Base-by-base conservation (phyloP, 352 stramenopile genomes). In the Pythium pyrilobum region DNA sequence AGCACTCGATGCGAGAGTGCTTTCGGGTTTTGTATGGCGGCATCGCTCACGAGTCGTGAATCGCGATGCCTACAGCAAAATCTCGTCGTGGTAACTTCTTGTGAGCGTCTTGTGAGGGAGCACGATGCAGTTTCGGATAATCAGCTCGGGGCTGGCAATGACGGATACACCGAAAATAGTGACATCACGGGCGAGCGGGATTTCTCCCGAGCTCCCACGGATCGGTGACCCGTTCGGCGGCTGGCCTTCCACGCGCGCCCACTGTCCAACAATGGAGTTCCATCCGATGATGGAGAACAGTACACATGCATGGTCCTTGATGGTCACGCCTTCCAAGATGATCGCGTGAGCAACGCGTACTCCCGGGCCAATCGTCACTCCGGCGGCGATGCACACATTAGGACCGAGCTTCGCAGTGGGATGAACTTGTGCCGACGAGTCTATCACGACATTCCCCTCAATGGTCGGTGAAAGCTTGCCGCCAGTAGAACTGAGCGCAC, bases 121-220 rank as follows among this genome's bases (percentile, higher is more conserved):
- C 25, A 95, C 85, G 56, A 95, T 87, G 44, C 85, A 95, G 64
- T 95, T 95, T 50, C 85, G 85, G 52, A 95, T 91, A 65, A 94
- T 91, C 24, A 95, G 60, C 63, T 95, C 85, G 0, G 85, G 84
- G 52, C 87, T 91, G 3, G 81, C 82, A 29, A 93, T 71, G n/a
- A 95, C 85, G 18, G 85, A 92, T 29, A 92, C 81, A 39, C 83
- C 85, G 54, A 94, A 92, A 59, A 95, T 94, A 21, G 85, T 94
- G 18, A 95, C 81, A 49, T 94, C 85, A n/a, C 85, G 84, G 27
- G 91, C 81, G n/a, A 93, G 69, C 31, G 69, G 62, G 12, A 72
- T 85, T 63, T 92, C 82, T 13, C 74, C 77, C 25, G 76, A 84
- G 39, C 83, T 70, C 41, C 81, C 69, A 27, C 75, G 74, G 52